Evolutionary conservation across 192 early-diverging fungal species (phyloP).

Genomic region (Paraglomus brasilianum): DNA sequence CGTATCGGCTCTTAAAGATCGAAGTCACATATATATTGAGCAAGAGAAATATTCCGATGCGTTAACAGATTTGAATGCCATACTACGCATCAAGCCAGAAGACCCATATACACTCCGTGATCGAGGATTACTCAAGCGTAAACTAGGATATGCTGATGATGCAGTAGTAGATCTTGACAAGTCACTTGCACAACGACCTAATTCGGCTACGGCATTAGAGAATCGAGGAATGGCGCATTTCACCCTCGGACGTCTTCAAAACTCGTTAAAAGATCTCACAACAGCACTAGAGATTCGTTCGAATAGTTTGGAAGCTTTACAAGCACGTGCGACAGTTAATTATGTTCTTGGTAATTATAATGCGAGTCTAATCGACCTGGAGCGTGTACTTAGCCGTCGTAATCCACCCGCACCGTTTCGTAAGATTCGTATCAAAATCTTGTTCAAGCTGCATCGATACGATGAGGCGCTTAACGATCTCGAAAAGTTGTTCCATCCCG

Average conservation of each 20-base stretch:
- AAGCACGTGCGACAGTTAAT: background rate
- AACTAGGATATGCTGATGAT: background rate
- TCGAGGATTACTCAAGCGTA: background rate
- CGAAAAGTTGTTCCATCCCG: background rate
- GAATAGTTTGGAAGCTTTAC: background rate
- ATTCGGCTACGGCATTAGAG: background rate
- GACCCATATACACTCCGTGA: slow-evolving; percentile 1
- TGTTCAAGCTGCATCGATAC: slow-evolving; percentile 7
- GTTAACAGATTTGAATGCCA: background rate
- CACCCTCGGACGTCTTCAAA: background rate
- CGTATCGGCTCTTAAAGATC: background rate
- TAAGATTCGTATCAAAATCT: background rate
- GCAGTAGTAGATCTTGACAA: slow-evolving; percentile 15
- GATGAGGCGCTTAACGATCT: slow-evolving; percentile 5
- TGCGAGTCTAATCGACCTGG: background rate
- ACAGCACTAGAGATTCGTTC: background rate
- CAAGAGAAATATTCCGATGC: background rate
- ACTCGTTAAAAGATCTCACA: background rate
- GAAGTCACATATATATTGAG: background rate
- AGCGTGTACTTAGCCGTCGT: background rate
- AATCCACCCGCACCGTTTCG: background rate
- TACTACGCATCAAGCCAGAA: background rate
- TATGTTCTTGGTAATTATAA: background rate
- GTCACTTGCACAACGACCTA: slow-evolving; percentile 1
- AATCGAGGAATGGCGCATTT: background rate